phyloP scores from a whole-genome alignment of 2,329 filamentous ascomycete species.

The Venturia aucupariae region DNA sequence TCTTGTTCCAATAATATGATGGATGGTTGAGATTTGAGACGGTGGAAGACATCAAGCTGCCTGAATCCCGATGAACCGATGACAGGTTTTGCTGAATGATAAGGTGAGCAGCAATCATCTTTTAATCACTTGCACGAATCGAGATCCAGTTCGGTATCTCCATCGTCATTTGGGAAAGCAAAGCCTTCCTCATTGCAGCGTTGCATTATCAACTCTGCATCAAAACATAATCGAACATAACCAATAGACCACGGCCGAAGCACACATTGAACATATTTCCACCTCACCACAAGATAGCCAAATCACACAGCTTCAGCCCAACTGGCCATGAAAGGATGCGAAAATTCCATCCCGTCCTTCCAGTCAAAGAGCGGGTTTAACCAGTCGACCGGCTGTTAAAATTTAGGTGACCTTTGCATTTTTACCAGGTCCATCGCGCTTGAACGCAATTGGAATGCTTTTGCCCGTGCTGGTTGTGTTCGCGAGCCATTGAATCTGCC shows the following conservation, averaged over 20 bases:
- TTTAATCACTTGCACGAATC: neutral
- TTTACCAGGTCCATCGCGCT: neutral
- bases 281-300: neutral
- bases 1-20: too few relatives aligned
- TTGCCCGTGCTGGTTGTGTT: neutral
- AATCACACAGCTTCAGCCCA: neutral
- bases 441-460: neutral
- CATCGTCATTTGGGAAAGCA: neutral
- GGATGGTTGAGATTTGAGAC: too few relatives aligned
- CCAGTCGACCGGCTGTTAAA: neutral
- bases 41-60: too few relatives aligned
- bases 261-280: neutral
- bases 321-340: neutral
- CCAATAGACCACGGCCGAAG: neutral
- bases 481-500: slow-evolving; percentile 1
- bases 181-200: neutral
- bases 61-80: too few relatives aligned
- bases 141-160: neutral
- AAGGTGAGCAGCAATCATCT: neutral
- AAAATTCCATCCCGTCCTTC: neutral
- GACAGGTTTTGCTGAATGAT: neutral
- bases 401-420: neutral
- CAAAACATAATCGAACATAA: neutral
- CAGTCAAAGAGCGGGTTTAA: neutral
- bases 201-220: neutral